Base-by-base conservation (phyloP, 1,139 yeast species). In the Casaregolazyma suthepensis region DNA sequence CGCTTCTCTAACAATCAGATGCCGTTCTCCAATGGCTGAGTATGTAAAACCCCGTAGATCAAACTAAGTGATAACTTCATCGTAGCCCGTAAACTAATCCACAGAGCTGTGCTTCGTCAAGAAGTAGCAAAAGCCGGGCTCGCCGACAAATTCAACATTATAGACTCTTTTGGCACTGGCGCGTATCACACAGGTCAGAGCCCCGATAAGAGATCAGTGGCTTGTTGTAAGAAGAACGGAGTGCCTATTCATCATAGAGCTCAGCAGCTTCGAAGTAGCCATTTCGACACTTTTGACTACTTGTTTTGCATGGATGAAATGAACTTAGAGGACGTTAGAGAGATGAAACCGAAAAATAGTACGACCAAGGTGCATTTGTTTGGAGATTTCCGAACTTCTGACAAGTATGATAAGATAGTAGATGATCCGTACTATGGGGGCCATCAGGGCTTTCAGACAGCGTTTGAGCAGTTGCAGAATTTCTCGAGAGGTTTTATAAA, bases 21-120 rank as follows among this genome's bases (percentile, higher is more conserved):
- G 99, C 66, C 93, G 98, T 52, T 90, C 97, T 0, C 97, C 98
- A 10, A 91, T 91, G 98, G 98, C 99, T 0, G 98, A 91, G 72
- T 68, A 59, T 50, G 71, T 58, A 15, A 6, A 17, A 12, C 18
- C 5, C 10, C 5, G 10, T 26, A 26, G 31, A 5, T 18, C n/a
- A 35, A 38, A 29, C 6, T 45, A 20, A 31, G n/a, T 43, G 43
- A 40, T 20, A n/a, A n/a, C n/a, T n/a, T n/a, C n/a, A 19, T 15
- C 31, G 31, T 26, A 26, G 26, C 2, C 31, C 12, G 31, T 26
- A 19, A 9, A 10, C 44, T 43, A 26, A 51, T 23, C 17, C n/a
- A 13, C 42, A 64, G 67, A 68, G 97, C 96, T 0, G 87, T 90
- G 1, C 89, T 90, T 71, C 75, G 75, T 52, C 82, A 87, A 57